Percentiles rank a stretch among this genome's conserved stretches.
Conservation (phyloP, 106 monocot species). For the Allium sativum region DNA sequence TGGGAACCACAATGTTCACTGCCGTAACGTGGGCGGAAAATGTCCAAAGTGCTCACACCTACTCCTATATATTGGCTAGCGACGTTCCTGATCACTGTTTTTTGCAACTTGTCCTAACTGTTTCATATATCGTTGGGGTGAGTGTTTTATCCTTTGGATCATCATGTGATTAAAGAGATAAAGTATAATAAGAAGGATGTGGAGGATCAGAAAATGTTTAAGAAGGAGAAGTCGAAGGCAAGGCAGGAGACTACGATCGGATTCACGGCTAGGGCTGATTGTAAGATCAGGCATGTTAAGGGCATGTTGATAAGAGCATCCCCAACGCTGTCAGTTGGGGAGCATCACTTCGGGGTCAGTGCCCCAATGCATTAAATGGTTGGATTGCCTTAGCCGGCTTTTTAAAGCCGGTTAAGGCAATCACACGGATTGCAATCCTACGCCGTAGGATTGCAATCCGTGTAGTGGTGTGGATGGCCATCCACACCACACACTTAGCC, state of each 20-base stretch:
- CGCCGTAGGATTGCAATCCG: too few species aligned
- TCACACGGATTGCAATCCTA: too few species aligned
- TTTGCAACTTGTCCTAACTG: slow-evolving; percentile 39
- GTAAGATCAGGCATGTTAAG: slow-evolving; percentile 38
- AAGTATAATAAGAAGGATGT: slow-evolving; percentile 38
- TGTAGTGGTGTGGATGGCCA: too few species aligned
- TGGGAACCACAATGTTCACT: slow-evolving; percentile 66
- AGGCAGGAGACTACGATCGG: slow-evolving; percentile 39
- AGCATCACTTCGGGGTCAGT: too few species aligned
- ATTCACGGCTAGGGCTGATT: slow-evolving; percentile 39
- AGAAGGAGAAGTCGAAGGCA: slow-evolving; percentile 34
- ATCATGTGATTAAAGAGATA: slow-evolving; percentile 63
- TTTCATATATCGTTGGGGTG: slow-evolving; percentile 28
- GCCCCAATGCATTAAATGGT: too few species aligned
- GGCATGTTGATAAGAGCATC: slow-evolving; percentile 22
- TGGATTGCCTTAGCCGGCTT: too few species aligned
- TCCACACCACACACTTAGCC: too few species aligned
- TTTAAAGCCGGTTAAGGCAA: too few species aligned
- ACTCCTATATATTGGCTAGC: slow-evolving; percentile 39
- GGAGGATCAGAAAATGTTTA: slow-evolving; percentile 40
- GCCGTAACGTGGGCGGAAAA: slow-evolving; percentile 53
- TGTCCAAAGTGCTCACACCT: slow-evolving; percentile 33
- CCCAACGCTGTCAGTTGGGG: too few species aligned
- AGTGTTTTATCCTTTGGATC: slow-evolving; percentile 29
- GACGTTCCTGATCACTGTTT: slow-evolving; percentile 28